A percentile compares a stretch with the other conserved stretches of the same genome.
Evolutionary conservation across 768 basidiomycete genomes (phyloP).

Genomic region (Amanita polypyramis): DNA sequence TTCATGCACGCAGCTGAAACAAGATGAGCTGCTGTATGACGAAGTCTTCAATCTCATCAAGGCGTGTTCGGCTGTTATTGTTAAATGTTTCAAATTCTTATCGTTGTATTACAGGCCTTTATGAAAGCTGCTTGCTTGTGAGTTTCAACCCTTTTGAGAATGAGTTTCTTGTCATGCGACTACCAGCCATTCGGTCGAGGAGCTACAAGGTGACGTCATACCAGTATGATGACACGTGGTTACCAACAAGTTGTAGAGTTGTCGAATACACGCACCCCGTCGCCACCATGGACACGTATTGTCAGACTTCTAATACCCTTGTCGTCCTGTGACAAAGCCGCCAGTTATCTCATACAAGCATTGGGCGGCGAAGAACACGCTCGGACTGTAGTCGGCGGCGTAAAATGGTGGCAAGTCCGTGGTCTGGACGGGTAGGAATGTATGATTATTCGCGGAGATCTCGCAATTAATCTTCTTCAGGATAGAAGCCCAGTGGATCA

Average conservation of each 20-base stretch:
- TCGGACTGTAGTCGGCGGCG: conserved; percentile 70
- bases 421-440: conserved; percentile 57
- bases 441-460: conserved; percentile 6
- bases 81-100: not conserved
- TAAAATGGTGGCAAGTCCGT: conserved; percentile 97
- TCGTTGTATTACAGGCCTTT: conserved; percentile 42
- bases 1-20: conserved; percentile 38
- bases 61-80: conserved; percentile 28
- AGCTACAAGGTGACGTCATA: conserved; percentile 45
- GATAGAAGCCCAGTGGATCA: conserved; percentile 82
- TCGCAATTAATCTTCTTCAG: conserved; percentile 26
- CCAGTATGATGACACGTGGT: not conserved
- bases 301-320: conserved; percentile 38
- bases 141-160: conserved; percentile 16
- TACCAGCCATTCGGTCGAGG: conserved; percentile 73
- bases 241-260: conserved; percentile 31
- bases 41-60: conserved; percentile 70
- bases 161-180: not conserved
- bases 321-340: no score
- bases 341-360: conserved; percentile 63
- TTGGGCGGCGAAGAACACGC: conserved; percentile 77
- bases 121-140: conserved; percentile 61
- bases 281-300: conserved; percentile 77
- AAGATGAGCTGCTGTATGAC: conserved; percentile 75
- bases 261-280: conserved; percentile 71